These are phyloP conservation scores for Tricholoma sp. DNA, from an alignment of 768 basidiomycete species.

Conservation along the genomic window DNA sequence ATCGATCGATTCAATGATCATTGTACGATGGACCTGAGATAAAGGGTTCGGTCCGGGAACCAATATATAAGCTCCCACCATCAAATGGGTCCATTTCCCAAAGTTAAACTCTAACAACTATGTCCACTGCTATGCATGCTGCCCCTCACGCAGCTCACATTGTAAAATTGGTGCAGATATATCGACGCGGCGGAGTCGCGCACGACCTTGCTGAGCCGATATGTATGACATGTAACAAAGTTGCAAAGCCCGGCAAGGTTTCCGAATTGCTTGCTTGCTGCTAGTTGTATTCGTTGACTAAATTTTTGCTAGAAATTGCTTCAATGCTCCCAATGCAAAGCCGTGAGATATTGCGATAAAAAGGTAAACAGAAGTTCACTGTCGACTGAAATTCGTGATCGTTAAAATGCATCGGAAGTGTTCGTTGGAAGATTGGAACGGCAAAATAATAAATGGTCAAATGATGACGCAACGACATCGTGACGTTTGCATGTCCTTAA, in stretches of 20 bases:
- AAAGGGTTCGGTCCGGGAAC: too few species aligned
- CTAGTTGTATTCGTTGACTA: background rate
- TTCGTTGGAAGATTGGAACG: conserved; percentile 1
- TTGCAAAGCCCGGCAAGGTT: background rate
- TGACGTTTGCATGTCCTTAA: background rate
- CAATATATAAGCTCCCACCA: too few species aligned
- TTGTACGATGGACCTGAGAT: too few species aligned
- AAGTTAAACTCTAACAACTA: background rate
- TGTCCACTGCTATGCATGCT: background rate
- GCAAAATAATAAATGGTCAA: background rate
- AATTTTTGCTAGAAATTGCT: conserved; percentile 1
- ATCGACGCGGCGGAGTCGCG: background rate
- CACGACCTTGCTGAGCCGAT: background rate
- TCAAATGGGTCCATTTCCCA: too few species aligned
- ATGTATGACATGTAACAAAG: background rate
- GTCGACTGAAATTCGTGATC: background rate
- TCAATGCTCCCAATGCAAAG: conserved; percentile 6
- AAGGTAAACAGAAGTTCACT: background rate
- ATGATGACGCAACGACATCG: background rate
- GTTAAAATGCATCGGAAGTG: background rate
- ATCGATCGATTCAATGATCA: too few species aligned
- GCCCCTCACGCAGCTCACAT: background rate
- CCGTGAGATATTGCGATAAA: conserved; percentile 6
- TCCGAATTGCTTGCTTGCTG: background rate
- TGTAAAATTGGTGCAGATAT: background rate